Percentiles rank a stretch among this genome's conserved stretches.
Evolutionary conservation across 352 stramenopile genomes (phyloP).

Genomic region (Peronospora destructor): DNA sequence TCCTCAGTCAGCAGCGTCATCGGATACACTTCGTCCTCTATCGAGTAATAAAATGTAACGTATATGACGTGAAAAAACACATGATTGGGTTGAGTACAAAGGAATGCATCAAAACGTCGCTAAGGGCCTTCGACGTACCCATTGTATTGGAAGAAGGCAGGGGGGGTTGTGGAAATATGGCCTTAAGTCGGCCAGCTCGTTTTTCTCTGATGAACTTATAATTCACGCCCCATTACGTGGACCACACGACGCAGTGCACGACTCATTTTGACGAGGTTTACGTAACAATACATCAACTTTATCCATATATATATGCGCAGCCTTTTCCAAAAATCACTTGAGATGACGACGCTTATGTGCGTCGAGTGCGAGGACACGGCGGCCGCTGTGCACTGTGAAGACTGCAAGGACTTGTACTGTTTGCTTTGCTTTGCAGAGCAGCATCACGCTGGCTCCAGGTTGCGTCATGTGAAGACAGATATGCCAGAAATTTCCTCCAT

Average conservation of each 20-base stretch:
- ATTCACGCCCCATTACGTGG: background rate
- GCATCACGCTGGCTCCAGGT: conserved; percentile 53
- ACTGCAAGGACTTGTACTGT: conserved; percentile 73
- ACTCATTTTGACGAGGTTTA: conserved; percentile 3
- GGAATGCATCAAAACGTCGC: background rate
- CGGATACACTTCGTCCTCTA: conserved; percentile 80
- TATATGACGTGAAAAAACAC: background rate
- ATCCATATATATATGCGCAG: background rate
- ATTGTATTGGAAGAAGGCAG: conserved; percentile 13
- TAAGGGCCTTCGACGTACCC: conserved; percentile 7
- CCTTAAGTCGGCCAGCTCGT: background rate
- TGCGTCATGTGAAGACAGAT: conserved; percentile 34
- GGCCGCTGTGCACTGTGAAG: conserved; percentile 53
- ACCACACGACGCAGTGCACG: background rate
- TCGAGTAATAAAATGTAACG: background rate
- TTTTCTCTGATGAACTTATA: background rate
- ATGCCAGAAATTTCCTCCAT: conserved; percentile 14
- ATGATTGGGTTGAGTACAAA: background rate
- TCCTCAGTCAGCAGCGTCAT: conserved; percentile 89
- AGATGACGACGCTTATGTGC: conserved; percentile 44
- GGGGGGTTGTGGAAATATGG: conserved; percentile 8
- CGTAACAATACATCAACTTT: background rate
- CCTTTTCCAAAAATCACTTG: background rate
- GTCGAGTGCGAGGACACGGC: conserved; percentile 82
- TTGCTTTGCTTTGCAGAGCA: conserved; percentile 67